Conservation (phyloP, 2,329 filamentous ascomycete genomes). For the Aspergillus glaucus region DNA sequence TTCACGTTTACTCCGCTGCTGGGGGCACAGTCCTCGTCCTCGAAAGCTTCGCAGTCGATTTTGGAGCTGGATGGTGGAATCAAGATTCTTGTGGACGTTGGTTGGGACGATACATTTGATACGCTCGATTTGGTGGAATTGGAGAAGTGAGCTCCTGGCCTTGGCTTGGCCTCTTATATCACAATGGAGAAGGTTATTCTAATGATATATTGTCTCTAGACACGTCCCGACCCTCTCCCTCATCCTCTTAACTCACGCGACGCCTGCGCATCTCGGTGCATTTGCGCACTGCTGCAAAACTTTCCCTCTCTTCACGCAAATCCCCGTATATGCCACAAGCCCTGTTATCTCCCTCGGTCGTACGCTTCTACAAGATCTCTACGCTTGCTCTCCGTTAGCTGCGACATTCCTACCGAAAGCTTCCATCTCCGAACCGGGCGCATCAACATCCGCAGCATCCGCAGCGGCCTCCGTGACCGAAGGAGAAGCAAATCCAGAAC, state of each 20-base stretch:
- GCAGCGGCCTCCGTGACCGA: constrained; percentile 24
- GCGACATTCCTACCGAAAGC: constrained; percentile 71
- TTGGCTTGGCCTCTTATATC: neutral
- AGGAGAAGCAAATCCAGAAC: constrained; percentile 25
- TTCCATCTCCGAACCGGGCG: constrained; percentile 56
- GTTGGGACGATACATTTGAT: constrained; percentile 92
- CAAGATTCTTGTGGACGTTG: constrained; percentile 89
- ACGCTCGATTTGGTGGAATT: constrained; percentile 74
- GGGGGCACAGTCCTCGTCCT: constrained; percentile 75
- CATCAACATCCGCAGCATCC: constrained; percentile 39
- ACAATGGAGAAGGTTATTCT: constrained; percentile 6
- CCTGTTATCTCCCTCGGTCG: constrained; percentile 91
- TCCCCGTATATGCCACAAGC: constrained; percentile 89
- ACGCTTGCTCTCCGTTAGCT: constrained; percentile 80
- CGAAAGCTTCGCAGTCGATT: constrained; percentile 85
- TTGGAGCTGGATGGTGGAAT: constrained; percentile 94
- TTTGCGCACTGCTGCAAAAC: constrained; percentile 97
- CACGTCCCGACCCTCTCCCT: constrained; percentile 87
- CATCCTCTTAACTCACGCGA: constrained; percentile 91
- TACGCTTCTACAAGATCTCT: constrained; percentile 84
- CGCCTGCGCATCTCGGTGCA: constrained; percentile 81
- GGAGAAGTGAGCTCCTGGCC: constrained; percentile 62
- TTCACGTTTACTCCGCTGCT: constrained; percentile 93
- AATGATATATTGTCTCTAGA: constrained; percentile 40
- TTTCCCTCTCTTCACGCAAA: constrained; percentile 81